These are phyloP conservation scores for Wickerhamiella sergipiensis DNA, from an alignment of 805 yeast species.

Conservation along the genomic window DNA sequence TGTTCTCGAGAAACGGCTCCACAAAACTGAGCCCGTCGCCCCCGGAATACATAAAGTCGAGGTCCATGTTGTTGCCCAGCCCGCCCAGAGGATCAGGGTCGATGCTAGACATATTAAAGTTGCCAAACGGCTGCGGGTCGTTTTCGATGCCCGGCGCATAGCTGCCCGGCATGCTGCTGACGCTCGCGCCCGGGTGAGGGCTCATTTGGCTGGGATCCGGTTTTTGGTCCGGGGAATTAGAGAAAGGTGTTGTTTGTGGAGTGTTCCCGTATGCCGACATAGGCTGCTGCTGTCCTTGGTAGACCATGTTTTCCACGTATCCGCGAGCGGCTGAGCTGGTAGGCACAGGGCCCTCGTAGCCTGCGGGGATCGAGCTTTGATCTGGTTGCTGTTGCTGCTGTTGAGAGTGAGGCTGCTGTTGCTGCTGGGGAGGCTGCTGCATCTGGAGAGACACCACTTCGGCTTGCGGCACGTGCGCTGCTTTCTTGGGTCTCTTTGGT, in stretches of 20 bases:
- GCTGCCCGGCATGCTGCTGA: not conserved
- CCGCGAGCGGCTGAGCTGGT: not conserved
- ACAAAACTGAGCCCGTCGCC: constrained; percentile 5
- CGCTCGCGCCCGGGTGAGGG: not conserved
- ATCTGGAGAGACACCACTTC: not conserved
- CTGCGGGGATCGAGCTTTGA: not conserved
- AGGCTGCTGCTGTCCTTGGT: not conserved
- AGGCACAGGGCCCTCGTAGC: not conserved
- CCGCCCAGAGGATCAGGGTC: not conserved
- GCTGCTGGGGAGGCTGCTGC: not conserved
- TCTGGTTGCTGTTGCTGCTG: not conserved
- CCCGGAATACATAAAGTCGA: not conserved
- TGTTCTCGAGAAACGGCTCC: constrained; percentile 3
- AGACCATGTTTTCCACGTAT: not conserved
- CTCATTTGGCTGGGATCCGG: not conserved
- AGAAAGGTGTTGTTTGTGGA: not conserved
- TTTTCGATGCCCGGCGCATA: not conserved
- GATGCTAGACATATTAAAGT: not conserved
- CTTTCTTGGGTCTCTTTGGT: not conserved
- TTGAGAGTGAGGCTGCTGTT: too few relatives aligned
- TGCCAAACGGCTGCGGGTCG: not conserved
- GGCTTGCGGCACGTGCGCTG: not conserved
- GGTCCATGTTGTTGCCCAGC: not conserved
- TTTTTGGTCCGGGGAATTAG: not conserved
- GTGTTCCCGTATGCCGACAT: not conserved